phyloP scores from a whole-genome alignment of 2,329 filamentous ascomycete genomes.

The Ophiosphaerella narmari region DNA sequence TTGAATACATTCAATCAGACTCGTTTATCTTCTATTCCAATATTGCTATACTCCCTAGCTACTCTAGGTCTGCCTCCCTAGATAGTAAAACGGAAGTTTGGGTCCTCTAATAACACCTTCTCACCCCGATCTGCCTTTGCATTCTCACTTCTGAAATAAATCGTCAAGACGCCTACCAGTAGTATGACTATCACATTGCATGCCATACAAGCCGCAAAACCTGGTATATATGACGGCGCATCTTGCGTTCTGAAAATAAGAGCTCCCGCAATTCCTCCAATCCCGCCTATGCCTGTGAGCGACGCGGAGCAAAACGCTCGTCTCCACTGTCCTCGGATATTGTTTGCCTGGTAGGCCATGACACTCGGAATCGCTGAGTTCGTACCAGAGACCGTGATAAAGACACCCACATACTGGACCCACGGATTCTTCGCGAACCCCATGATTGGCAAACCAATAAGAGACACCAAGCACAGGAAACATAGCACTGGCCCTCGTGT shows the following conservation, averaged over 20 bases:
- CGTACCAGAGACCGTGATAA: slow-evolving; percentile 25
- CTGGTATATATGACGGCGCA: slow-evolving; percentile 24
- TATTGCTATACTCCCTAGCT: no score
- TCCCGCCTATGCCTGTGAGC: slow-evolving; percentile 24
- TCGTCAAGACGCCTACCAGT: slow-evolving; percentile 17
- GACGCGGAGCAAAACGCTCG: slow-evolving; percentile 28
- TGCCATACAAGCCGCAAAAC: slow-evolving; percentile 28
- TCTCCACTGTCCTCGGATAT: slow-evolving; percentile 28
- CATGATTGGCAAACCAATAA: slow-evolving; percentile 33
- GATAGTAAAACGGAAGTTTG: slow-evolving; percentile 30
- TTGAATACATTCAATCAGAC: not conserved
- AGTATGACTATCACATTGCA: slow-evolving; percentile 28
- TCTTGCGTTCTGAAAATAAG: slow-evolving; percentile 30
- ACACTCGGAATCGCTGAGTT: slow-evolving; percentile 25
- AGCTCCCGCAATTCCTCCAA: slow-evolving; percentile 28
- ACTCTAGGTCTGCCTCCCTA: not conserved
- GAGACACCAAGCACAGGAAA: slow-evolving; percentile 24
- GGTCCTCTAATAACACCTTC: slow-evolving; percentile 27
- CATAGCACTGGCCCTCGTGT: slow-evolving; percentile 26
- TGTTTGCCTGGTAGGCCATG: slow-evolving; percentile 32
- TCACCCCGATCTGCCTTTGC: slow-evolving; percentile 27
- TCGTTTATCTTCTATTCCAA: no score
- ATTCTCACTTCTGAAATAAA: slow-evolving; percentile 29
- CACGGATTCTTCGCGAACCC: slow-evolving; percentile 27
- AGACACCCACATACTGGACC: slow-evolving; percentile 29